Conservation (phyloP, 192 early-diverging fungal species). For the Entomortierella chlamydospora region DNA sequence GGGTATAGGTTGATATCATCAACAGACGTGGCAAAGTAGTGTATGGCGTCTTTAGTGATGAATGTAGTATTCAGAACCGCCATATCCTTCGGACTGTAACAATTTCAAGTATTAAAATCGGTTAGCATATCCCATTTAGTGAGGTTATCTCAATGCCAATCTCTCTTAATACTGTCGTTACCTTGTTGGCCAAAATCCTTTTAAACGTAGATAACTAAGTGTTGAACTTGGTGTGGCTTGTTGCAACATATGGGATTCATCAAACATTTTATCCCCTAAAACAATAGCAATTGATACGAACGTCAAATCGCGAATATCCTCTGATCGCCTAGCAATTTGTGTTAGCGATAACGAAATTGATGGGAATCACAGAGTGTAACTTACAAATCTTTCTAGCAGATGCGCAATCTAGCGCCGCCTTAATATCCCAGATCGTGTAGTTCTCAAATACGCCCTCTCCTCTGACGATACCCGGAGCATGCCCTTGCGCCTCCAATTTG, state of each 20-base stretch:
- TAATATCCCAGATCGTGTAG: conserved; percentile 63
- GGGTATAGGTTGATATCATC: conserved; percentile 44
- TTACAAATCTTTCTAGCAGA: conserved; percentile 58
- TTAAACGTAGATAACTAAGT: conserved; percentile 55
- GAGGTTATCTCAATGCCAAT: no score
- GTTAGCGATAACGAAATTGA: no score
- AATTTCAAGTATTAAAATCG: background rate
- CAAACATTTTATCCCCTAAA: conserved; percentile 60
- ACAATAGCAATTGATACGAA: background rate
- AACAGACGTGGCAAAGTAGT: conserved; percentile 48
- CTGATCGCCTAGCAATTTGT: no score
- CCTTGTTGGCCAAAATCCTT: conserved; percentile 62
- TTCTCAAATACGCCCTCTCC: conserved; percentile 54
- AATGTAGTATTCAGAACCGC: conserved; percentile 54
- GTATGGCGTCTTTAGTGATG: conserved; percentile 44
- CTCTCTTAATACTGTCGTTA: no score
- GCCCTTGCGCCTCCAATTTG: conserved; percentile 48
- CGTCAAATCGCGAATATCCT: no score
- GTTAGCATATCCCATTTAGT: no score
- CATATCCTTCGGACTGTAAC: conserved; percentile 53
- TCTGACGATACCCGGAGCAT: conserved; percentile 51
- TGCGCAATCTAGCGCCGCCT: conserved; percentile 56
- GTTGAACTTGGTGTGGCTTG: conserved; percentile 51
- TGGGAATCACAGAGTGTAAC: background rate
- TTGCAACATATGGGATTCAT: conserved; percentile 53